Percentiles rank a stretch among this genome's conserved stretches.
Evolutionary conservation across 192 early-diverging fungal species (phyloP).

Genomic region (Backusella circina): DNA sequence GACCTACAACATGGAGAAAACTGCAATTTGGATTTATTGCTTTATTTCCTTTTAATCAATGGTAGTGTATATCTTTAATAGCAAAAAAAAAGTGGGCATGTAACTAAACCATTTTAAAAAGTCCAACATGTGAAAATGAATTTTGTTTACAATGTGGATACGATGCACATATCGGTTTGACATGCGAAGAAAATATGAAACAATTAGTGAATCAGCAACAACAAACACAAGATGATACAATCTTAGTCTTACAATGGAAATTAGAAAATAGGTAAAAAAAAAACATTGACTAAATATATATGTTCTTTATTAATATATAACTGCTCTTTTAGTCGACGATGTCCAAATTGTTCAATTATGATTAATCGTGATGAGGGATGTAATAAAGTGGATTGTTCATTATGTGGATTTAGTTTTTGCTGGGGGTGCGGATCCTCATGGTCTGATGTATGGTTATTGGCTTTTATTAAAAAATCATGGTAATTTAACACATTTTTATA

Average conservation of each 20-base stretch:
- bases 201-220: conserved; percentile 17
- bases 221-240: conserved; percentile 7
- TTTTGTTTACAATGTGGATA: conserved; percentile 54
- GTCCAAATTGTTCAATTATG: conserved; percentile 61
- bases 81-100: not conserved
- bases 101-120: conserved; percentile 21
- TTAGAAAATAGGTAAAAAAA: conserved; percentile 35
- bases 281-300: not conserved
- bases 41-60: conserved; percentile 44
- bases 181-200: conserved; percentile 46
- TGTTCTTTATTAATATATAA: not conserved
- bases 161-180: conserved; percentile 31
- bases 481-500: not conserved
- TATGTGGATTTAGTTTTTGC: conserved; percentile 64
- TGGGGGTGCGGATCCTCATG: conserved; percentile 58
- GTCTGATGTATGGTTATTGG: conserved; percentile 31
- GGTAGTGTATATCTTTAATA: conserved; percentile 23
- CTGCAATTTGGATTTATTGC: conserved; percentile 54
- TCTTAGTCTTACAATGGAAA: conserved; percentile 25
- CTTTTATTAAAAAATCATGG: not conserved
- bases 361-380: conserved; percentile 71
- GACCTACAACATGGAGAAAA: conserved; percentile 47
- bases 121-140: conserved; percentile 31
- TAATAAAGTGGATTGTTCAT: conserved; percentile 65
- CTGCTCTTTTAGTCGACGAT: conserved; percentile 44